Conservation (phyloP, 257 asterid species). For the Gynochthodes officinalis region DNA sequence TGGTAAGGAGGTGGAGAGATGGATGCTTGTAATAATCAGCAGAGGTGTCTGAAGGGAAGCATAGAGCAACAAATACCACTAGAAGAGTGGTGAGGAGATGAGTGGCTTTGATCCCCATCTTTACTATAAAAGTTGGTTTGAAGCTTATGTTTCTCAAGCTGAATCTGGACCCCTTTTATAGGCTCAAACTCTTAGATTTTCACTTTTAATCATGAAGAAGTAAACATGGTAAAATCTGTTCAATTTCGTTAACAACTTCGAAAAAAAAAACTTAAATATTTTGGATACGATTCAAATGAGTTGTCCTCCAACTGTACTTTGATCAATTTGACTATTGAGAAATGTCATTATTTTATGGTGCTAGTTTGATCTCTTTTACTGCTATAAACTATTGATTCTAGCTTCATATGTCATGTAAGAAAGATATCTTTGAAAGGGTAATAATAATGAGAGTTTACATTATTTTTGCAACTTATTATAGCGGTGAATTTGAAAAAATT, state of each 20-base stretch:
- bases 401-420: neutral
- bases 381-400: neutral
- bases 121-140: neutral
- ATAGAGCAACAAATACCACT: constrained; percentile 6
- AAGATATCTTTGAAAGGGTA: too few species aligned
- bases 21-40: constrained; percentile 12
- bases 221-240: neutral
- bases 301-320: constrained; percentile 1
- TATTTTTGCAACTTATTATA: neutral
- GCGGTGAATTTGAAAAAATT: neutral
- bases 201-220: neutral
- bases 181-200: neutral
- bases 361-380: neutral
- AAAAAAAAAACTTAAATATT: too few species aligned
- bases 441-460: too few species aligned
- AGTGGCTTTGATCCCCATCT: neutral
- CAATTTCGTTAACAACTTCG: neutral
- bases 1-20: constrained; percentile 1
- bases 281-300: neutral
- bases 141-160: neutral
- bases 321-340: constrained; percentile 1
- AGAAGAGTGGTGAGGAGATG: constrained; percentile 11
- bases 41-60: constrained; percentile 6
- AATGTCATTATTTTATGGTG: constrained; percentile 1
- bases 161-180: constrained; percentile 1